Percentiles rank a stretch among this genome's conserved stretches.
These are phyloP conservation scores for Galeopsis tetrahit DNA, from an alignment of 257 asterid species.

Conservation along the genomic window DNA sequence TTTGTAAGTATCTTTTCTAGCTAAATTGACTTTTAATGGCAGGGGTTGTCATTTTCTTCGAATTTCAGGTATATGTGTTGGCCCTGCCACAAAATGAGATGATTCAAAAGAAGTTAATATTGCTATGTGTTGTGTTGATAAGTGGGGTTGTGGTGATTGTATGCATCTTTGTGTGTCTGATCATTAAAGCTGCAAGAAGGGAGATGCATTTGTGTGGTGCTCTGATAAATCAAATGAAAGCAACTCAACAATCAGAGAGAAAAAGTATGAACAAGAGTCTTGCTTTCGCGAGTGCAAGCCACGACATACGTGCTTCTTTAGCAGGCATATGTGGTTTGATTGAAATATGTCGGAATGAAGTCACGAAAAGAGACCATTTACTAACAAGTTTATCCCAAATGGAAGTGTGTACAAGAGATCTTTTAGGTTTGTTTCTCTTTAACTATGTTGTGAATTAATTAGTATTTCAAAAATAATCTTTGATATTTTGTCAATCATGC, in stretches of 20 bases:
- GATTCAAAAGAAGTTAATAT: conserved; percentile 34
- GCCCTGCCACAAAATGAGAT: conserved; percentile 39
- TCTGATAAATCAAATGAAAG: conserved; percentile 71
- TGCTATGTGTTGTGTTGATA: conserved; percentile 37
- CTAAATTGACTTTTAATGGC: no score
- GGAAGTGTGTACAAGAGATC: conserved; percentile 52
- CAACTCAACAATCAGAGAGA: conserved; percentile 72
- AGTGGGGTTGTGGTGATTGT: conserved; percentile 31
- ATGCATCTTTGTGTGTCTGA: conserved; percentile 35
- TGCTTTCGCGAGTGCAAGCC: conserved; percentile 79
- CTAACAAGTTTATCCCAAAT: conserved; percentile 49
- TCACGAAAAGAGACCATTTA: conserved; percentile 39
- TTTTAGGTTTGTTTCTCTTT: conserved; percentile 48
- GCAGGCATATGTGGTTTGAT: conserved; percentile 66
- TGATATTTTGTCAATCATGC: no score
- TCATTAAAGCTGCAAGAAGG: conserved; percentile 44
- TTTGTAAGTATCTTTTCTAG: conserved; percentile 40
- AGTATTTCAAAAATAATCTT: no score
- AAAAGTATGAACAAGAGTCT: conserved; percentile 68
- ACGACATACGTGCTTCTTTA: conserved; percentile 70
- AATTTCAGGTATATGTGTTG: conserved; percentile 50
- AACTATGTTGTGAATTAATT: no score
- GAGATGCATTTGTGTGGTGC: conserved; percentile 60
- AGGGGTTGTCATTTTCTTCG: no score
- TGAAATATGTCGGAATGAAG: conserved; percentile 44